Evolutionary conservation across 371 early-diverging fungal species (phyloP).

Genomic region (Mortierella sp.): DNA sequence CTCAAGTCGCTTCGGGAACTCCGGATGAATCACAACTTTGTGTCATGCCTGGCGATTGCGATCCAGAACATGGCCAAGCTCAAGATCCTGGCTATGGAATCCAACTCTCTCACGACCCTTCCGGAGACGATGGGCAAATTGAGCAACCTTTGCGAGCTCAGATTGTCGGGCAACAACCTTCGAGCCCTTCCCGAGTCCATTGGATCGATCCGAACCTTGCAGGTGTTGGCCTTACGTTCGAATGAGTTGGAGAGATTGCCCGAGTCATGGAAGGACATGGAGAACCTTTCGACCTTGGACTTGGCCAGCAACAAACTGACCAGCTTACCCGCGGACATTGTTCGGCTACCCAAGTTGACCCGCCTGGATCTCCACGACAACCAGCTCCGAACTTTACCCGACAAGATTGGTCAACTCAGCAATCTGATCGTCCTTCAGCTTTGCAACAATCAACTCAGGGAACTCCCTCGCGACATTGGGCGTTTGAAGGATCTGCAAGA

Average conservation of each 20-base stretch:
- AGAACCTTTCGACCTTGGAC: constrained; percentile 60
- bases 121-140: constrained; percentile 61
- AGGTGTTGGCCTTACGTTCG: constrained; percentile 60
- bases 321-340: constrained; percentile 53
- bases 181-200: constrained; percentile 62
- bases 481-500: constrained; percentile 67
- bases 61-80: constrained; percentile 64
- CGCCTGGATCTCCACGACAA: constrained; percentile 75
- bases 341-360: constrained; percentile 62
- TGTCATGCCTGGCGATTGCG: constrained; percentile 52
- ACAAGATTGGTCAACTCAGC: constrained; percentile 62
- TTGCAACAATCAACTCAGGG: constrained; percentile 69
- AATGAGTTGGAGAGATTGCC: constrained; percentile 65
- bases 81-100: constrained; percentile 61
- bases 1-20: constrained; percentile 64
- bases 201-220: constrained; percentile 59
- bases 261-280: constrained; percentile 62
- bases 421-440: constrained; percentile 65
- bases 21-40: constrained; percentile 54
- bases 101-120: constrained; percentile 61
- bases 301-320: constrained; percentile 57
- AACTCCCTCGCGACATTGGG: constrained; percentile 76
- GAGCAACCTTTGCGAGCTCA: constrained; percentile 53
- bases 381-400: constrained; percentile 64
- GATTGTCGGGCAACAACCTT: constrained; percentile 53